These are phyloP conservation scores for Wallacemonas sp. DNA, from an alignment of 208 protist genomes.

Conservation along the genomic window DNA sequence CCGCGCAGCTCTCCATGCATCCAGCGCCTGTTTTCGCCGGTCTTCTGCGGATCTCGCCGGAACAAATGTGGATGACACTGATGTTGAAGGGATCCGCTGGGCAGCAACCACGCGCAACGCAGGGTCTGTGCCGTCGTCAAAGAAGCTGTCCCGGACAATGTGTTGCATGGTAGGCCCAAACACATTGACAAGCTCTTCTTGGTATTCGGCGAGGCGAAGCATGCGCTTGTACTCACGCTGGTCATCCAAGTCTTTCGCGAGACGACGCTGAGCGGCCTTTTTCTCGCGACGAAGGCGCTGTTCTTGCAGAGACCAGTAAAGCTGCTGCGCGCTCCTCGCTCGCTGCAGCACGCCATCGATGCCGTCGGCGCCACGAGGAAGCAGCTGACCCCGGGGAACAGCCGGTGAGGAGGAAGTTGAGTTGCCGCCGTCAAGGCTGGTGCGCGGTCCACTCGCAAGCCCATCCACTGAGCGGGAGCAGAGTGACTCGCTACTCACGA, in stretches of 20 bases:
- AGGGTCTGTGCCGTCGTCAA: constrained; percentile 27
- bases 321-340: constrained; percentile 30
- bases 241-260: constrained; percentile 37
- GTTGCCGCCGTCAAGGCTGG: no score
- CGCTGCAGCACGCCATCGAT: constrained; percentile 45
- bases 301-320: constrained; percentile 35
- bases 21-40: not conserved
- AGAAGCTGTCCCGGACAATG: constrained; percentile 42
- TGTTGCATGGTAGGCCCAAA: constrained; percentile 48
- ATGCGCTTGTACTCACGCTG: constrained; percentile 42
- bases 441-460: no score
- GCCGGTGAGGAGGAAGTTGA: no score
- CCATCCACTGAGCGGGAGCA: no score
- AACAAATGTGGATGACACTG: not conserved
- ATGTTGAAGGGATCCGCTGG: not conserved
- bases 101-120: constrained; percentile 2
- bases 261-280: constrained; percentile 12
- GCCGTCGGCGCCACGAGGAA: constrained; percentile 40
- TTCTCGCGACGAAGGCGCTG: constrained; percentile 28
- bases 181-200: constrained; percentile 58
- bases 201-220: constrained; percentile 32
- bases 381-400: constrained; percentile 18
- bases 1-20: not conserved
- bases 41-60: not conserved
- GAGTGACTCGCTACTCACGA: no score